Base-by-base conservation (phyloP, 2,329 filamentous ascomycete genomes). In the Aspergillus vadensis region DNA sequence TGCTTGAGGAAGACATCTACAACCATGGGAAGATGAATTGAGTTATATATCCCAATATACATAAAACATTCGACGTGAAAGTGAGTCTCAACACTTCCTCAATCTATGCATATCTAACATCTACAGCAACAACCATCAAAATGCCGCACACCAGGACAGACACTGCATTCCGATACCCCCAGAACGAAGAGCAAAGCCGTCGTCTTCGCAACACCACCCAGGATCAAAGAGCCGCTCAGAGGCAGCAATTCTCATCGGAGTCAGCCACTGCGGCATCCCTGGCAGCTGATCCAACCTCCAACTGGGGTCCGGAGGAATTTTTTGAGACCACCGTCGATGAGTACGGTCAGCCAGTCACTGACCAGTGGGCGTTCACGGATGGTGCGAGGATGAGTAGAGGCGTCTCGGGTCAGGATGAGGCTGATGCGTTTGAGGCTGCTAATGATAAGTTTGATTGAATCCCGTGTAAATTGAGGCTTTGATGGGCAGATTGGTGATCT, bases 401-500 rank as follows among this genome's bases (percentile, higher is more conserved):
- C 21, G 36, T 39, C 9, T 53, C 25, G 2, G 51, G 51, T 1
- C n/a, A 53, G 4, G 17, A 43, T 41, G 51, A 53, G 36, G 51
- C 51, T 4, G 51, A 53, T 41, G 51, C 36, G 5, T 53, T 53
- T n/a, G 51, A 41, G 51, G 51, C 51, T 8, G 51, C 51, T 2
- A 41, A 53, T 25, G 15, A 25, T n/a, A 27, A n/a, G 2, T 53
- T 53, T 17, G 36, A 53, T 43, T 53, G 3, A 25, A 32, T 10
- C 14, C 1, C 5, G 4, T 8, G 1, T 27, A 2, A 27, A 27
- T 27, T 27, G 7, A 27, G 25, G 7, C 25, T 2, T 6, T 27
- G n/a, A 27, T 27, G 25, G 25, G 25, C 7, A 27, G 7, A 27
- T 0, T 27, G 7, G 25, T 8, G 25, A 27, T 27, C 2, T 27